Conservation (phyloP, 345 rosid species). For the Mallotus nudiflorus region DNA sequence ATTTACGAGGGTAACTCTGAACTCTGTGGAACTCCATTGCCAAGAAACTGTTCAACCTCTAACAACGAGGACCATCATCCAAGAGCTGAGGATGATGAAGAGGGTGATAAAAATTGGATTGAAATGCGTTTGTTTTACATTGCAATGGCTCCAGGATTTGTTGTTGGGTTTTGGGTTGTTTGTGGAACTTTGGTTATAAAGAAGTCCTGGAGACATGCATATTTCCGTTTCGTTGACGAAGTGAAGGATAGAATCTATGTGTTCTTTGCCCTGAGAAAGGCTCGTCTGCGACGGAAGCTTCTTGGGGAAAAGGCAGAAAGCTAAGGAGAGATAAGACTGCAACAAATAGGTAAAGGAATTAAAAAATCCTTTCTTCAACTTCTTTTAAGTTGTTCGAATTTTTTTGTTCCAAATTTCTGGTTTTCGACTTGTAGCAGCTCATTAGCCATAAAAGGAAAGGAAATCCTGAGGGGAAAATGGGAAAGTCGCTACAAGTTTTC, state of each 20-base stretch:
- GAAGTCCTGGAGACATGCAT: constrained; percentile 14
- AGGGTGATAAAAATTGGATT: neutral
- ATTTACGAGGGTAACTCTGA: constrained; percentile 21
- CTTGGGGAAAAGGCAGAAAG: neutral
- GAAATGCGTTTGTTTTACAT: constrained; percentile 10
- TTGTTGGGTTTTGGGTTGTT: constrained; percentile 12
- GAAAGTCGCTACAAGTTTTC: too few species aligned
- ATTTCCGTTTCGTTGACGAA: neutral
- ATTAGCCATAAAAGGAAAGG: too few species aligned
- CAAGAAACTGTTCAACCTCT: constrained; percentile 11
- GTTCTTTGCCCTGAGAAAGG: neutral
- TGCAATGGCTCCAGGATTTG: constrained; percentile 9
- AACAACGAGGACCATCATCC: neutral
- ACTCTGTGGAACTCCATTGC: constrained; percentile 16
- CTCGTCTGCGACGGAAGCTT: neutral
- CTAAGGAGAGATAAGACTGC: neutral
- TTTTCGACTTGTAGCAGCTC: too few species aligned
- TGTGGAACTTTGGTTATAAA: constrained; percentile 11
- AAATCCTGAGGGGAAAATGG: too few species aligned
- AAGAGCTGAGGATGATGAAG: neutral
- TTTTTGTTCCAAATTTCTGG: too few species aligned
- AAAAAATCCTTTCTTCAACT: neutral
- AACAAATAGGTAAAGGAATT: neutral
- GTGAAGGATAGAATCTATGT: neutral
- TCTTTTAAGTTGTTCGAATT: neutral